These are phyloP conservation scores for Pichia sp. DNA, from an alignment of 1,139 yeast species.

Conservation along the genomic window DNA sequence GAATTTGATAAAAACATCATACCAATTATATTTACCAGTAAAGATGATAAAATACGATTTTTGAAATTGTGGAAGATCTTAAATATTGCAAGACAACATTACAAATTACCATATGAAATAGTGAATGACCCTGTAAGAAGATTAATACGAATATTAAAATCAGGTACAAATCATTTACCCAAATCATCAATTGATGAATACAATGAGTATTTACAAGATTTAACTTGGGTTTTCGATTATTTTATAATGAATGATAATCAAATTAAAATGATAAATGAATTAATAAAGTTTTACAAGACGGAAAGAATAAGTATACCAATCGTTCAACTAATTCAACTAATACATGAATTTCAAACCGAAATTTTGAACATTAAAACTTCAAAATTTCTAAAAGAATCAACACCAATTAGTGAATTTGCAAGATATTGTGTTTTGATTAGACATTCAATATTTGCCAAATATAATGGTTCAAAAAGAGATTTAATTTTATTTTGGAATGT, in stretches of 20 bases:
- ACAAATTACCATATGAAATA: conserved; percentile 18
- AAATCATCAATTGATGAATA: background rate
- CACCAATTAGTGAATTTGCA: conserved; percentile 26
- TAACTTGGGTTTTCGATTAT: conserved; percentile 13
- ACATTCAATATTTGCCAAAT: conserved; percentile 15
- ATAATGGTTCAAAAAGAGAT: conserved; percentile 18
- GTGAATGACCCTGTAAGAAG: conserved; percentile 9
- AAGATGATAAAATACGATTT: conserved; percentile 1
- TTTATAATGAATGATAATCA: conserved; percentile 13
- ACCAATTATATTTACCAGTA: conserved; percentile 3
- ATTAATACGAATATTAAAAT: conserved; percentile 7
- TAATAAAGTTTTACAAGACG: conserved; percentile 6
- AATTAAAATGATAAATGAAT: conserved; percentile 1
- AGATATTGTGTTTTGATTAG: conserved; percentile 21
- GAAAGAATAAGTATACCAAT: conserved; percentile 10
- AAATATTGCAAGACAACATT: conserved; percentile 17
- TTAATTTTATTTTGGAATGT: conserved; percentile 23
- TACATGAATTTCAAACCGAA: conserved; percentile 12
- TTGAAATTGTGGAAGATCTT: conserved; percentile 14
- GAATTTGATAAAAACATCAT: background rate
- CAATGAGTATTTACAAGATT: background rate
- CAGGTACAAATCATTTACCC: conserved; percentile 9
- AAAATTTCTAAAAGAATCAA: conserved; percentile 19
- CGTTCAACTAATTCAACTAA: conserved; percentile 9
- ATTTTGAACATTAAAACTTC: conserved; percentile 11